Evolutionary conservation across 805 yeast species (phyloP).

Genomic region (Myxozyma neotropica): DNA sequence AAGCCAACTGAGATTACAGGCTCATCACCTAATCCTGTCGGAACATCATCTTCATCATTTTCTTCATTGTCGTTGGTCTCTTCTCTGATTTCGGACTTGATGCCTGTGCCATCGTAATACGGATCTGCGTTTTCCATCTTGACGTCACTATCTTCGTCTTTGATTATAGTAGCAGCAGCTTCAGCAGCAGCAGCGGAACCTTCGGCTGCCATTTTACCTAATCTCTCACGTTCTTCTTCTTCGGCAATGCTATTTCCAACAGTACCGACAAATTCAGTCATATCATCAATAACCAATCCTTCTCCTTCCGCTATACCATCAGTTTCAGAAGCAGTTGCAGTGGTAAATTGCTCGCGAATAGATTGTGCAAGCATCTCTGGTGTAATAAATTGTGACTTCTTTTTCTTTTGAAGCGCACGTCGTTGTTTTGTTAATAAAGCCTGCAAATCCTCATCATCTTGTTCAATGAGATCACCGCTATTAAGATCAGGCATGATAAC

Average conservation of each 20-base stretch:
- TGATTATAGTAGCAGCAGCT: background rate
- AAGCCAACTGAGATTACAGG: constrained; percentile 42
- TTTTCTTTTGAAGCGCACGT: constrained; percentile 41
- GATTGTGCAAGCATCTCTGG: constrained; percentile 41
- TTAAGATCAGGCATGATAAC: constrained; percentile 38
- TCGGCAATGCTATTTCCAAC: constrained; percentile 26
- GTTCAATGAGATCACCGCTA: constrained; percentile 36
- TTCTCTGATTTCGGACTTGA: constrained; percentile 16
- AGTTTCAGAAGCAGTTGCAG: constrained; percentile 33
- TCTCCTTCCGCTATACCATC: constrained; percentile 22
- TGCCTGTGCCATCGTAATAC: constrained; percentile 20
- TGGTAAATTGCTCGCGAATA: constrained; percentile 36
- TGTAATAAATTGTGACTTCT: constrained; percentile 20
- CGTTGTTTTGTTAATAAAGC: constrained; percentile 39
- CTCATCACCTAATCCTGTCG: constrained; percentile 29
- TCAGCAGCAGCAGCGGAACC: constrained; percentile 4
- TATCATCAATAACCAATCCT: constrained; percentile 48
- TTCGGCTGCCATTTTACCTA: constrained; percentile 7
- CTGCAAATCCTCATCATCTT: constrained; percentile 47
- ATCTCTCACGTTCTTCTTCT: constrained; percentile 20
- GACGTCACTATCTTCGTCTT: constrained; percentile 10
- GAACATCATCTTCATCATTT: constrained; percentile 26
- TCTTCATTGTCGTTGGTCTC: constrained; percentile 17
- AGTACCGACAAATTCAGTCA: constrained; percentile 42
- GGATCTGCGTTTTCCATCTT: constrained; percentile 20